A percentile compares a stretch with the other conserved stretches of the same genome.
phyloP scores from a whole-genome alignment of 2,329 filamentous ascomycete genomes.

The Fusarium nygamai region DNA sequence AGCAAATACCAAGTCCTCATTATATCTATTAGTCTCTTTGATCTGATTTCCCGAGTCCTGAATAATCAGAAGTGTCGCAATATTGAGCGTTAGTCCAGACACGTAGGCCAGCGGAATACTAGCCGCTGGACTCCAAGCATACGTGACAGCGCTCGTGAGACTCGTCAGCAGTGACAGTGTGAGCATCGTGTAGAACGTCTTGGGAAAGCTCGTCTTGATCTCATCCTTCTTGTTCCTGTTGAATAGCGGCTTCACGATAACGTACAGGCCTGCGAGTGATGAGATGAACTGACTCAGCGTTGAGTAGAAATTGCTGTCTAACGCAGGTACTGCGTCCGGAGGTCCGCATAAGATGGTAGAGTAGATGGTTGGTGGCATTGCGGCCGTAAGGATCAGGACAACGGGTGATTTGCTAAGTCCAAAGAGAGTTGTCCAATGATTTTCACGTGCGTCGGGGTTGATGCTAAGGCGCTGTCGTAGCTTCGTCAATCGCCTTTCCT shows the following conservation, averaged over 20 bases:
- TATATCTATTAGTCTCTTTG: background rate
- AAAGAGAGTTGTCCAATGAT: background rate
- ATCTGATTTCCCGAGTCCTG: background rate
- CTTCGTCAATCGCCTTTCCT: background rate
- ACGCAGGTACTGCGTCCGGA: background rate
- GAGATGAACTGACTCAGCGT: background rate
- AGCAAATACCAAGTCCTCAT: background rate
- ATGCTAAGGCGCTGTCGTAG: background rate
- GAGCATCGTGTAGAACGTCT: background rate
- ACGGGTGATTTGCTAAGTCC: fast-evolving
- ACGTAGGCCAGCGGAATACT: background rate
- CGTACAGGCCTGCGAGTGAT: background rate
- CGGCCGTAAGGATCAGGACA: background rate
- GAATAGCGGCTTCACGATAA: background rate
- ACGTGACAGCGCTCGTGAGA: background rate
- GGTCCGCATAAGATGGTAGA: background rate
- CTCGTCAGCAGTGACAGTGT: background rate
- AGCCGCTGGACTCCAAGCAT: background rate
- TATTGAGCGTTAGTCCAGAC: background rate
- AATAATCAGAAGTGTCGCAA: background rate
- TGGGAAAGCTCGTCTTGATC: background rate
- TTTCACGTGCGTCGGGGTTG: fast-evolving
- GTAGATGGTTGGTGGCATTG: background rate
- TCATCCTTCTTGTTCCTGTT: background rate
- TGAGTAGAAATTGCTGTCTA: background rate